Evolutionary conservation across 202 grass and related monocot genomes (phyloP), one percentile per base, ranked within the genome.

Genomic region (Schoenoplectus triqueter): DNA sequence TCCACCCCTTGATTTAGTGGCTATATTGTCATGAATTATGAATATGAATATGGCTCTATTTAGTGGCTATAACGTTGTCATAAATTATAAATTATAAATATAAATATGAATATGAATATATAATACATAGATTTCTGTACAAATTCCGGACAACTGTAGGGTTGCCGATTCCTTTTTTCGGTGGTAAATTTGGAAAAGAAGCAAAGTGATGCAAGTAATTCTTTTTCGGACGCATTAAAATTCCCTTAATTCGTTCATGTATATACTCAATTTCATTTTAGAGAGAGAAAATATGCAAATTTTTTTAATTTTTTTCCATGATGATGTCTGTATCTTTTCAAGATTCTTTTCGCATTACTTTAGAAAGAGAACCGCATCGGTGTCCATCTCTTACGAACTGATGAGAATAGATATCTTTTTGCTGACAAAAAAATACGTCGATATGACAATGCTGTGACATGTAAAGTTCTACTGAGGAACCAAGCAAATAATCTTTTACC

Each of bases 401-500:
- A 60, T 11, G 70, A 50, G 70, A 47, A 60, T 78, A 21, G 13
- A 42, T 15, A 17, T 78, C 74, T 42, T 60, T 60, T 17, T 60
- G 13, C 19, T 76, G 20, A 76, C 55, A 60, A 78, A 60, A 59
- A 19, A 7, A 62, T 22, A 31, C 31, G 8, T 44, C 8, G 54
- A 41, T 59, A 18, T 44, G 74, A 78, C 42, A 22, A 78, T 15
- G 74, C 54, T 78, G 70, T 48, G 21, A 44, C 14, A 10, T 42
- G 31, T 59, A 60, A 78, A 57, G 51, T 54, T 78, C 54, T 6
- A 60, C 11, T 11, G 13, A 78, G 73, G 10, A 13, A 78, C 2
- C 52, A 78, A 78, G 52, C 73, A 78, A 78, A 78, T 51, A 78
- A 78, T 78, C 73, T 78, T 22, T 39, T 74, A 10, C 3, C 3